phyloP scores from a whole-genome alignment of 805 yeast species.

The Kockiozyma suomiensis region DNA sequence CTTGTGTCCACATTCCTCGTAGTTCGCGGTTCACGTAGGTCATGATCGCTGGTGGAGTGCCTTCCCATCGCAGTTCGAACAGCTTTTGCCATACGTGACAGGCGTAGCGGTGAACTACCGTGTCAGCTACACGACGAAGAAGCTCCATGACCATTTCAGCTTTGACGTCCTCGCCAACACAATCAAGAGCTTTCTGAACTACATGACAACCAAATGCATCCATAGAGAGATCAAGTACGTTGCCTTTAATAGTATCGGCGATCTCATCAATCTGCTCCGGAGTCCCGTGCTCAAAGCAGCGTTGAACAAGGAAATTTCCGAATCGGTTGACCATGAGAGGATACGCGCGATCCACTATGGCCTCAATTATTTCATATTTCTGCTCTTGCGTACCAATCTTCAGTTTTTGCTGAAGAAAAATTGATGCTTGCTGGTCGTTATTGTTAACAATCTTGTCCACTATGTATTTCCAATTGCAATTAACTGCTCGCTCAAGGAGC shows the following conservation, averaged over 20 bases:
- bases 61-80: conserved; percentile 44
- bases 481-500: conserved; percentile 38
- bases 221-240: conserved; percentile 41
- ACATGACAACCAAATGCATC: conserved; percentile 50
- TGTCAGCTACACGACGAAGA: conserved; percentile 39
- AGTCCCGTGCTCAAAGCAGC: conserved; percentile 45
- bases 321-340: conserved; percentile 47
- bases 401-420: conserved; percentile 47
- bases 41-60: conserved; percentile 41
- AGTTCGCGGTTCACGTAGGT: conserved; percentile 39
- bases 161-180: conserved; percentile 39
- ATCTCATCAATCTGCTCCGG: conserved; percentile 38
- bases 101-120: conserved; percentile 46
- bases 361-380: conserved; percentile 39
- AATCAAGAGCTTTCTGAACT: conserved; percentile 47
- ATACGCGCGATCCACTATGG: conserved; percentile 39
- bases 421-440: conserved; percentile 49
- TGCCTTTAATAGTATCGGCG: conserved; percentile 40
- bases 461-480: conserved; percentile 41
- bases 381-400: conserved; percentile 40
- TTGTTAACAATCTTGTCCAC: conserved; percentile 42
- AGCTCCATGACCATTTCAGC: conserved; percentile 45
- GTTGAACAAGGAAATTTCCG: conserved; percentile 49
- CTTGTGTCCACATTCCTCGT: conserved; percentile 43
- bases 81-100: conserved; percentile 52